phyloP scores from a whole-genome alignment of 441 rosid species.

The Jatropha multifida region DNA sequence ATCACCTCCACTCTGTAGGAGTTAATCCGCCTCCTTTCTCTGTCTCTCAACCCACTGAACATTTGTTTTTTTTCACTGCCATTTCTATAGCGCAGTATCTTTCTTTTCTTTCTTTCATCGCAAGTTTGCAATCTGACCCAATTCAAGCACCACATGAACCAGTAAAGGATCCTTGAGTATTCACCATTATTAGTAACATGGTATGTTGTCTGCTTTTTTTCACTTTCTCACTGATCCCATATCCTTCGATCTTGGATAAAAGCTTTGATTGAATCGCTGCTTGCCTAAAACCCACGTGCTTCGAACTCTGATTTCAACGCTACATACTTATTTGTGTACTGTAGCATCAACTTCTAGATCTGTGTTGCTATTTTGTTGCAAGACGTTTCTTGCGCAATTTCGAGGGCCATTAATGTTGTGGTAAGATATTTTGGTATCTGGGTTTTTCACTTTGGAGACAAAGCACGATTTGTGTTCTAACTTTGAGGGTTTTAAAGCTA shows the following conservation, averaged over 20 bases:
- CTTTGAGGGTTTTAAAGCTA: conserved; percentile 6
- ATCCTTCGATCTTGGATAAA: not conserved
- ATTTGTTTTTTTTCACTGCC: not conserved
- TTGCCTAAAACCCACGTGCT: conserved; percentile 15
- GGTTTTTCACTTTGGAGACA: conserved; percentile 8
- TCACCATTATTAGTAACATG: not conserved
- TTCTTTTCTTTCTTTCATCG: not conserved
- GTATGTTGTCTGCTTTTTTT: not conserved
- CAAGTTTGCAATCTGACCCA: not conserved
- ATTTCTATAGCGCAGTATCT: not conserved
- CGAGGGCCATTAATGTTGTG: no score
- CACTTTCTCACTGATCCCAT: not conserved
- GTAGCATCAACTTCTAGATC: conserved; percentile 26
- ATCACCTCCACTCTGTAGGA: not conserved
- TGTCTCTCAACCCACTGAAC: not conserved
- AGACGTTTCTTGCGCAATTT: no score
- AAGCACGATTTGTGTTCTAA: not conserved
- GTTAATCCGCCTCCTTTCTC: not conserved
- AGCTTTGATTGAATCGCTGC: conserved; percentile 9
- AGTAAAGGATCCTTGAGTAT: not conserved
- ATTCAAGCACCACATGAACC: conserved; percentile 14
- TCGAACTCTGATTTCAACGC: conserved; percentile 2
- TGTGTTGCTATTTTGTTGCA: not conserved
- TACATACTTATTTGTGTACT: not conserved
- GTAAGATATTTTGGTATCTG: conserved; percentile 15